Evolutionary conservation across 2,329 filamentous ascomycete species (phyloP), one percentile per base, ranked within the genome.

Genomic region (Fulvia fulva): DNA sequence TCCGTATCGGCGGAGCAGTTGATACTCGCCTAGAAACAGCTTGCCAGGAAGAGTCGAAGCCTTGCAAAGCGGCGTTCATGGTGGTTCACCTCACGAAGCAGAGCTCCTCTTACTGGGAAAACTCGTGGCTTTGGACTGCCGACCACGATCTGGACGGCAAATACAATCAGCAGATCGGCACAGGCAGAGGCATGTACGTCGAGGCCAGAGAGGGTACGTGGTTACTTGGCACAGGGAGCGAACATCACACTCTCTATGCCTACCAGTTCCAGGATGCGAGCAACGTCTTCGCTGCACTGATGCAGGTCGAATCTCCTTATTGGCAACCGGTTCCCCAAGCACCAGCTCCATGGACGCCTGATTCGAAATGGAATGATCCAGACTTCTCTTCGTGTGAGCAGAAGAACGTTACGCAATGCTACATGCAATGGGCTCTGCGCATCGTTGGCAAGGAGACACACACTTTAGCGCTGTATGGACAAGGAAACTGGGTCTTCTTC

Each of bases 271-370:
- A 75, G 58, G 71, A 74, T 28, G 80, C 82, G 0, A 67, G 71
- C 53, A 81, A 82, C 63, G 77, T 83, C 5, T 73, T 80, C 53
- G 72, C 81, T 6, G 74, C 74, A 6, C 57, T 82, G 64, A 73
- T 80, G 53, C 80, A 83, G 71, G 76, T 76, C 50, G 81, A 84
- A 70, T 81, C 80, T 8, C 81, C 81, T 52, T 82, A 81, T 51
- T 65, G 63, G 63, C 63, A 65, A 32, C 63, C 63, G 19, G n/a
- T 51, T 5, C 63, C 63, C 2, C 59, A 65, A 23, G 74, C 76
- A 3, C 77, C 77, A 5, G 65, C 67, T 3, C 78, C 78, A 2
- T 80, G 77, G 75, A 70, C 68, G 59, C 68, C 72, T 53, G 70
- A 73, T 9, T 63, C 67, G 6, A 66, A 69, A 1, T 72, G 63